Conservation (phyloP, 1,284 basidiomycete genomes). For the Cryptococcus sp. region DNA sequence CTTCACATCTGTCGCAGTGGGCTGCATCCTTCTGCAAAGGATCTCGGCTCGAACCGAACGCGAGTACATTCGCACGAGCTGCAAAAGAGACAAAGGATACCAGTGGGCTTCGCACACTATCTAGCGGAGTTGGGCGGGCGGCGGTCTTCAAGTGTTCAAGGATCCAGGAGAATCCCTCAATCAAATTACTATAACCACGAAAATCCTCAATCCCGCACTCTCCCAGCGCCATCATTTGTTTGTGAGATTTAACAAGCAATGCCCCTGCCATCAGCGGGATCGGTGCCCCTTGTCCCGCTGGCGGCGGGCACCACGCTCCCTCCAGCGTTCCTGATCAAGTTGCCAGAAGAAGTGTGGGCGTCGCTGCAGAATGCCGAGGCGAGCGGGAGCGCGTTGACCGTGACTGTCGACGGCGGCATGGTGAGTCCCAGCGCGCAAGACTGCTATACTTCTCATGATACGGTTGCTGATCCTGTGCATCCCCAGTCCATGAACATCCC, state of each 20-base stretch:
- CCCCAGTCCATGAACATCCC: slow-evolving; percentile 33
- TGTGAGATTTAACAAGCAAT: slow-evolving; percentile 10
- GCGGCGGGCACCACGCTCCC: slow-evolving; percentile 13
- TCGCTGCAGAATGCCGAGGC: slow-evolving; percentile 20
- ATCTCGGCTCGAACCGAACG: too few species aligned
- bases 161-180: too few species aligned
- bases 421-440: slow-evolving; percentile 18
- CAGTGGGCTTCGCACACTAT: too few species aligned
- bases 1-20: too few species aligned
- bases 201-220: too few species aligned
- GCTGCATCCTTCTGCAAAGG: too few species aligned
- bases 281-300: slow-evolving; percentile 21
- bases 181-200: too few species aligned
- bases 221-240: background rate
- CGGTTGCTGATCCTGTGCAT: background rate
- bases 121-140: too few species aligned
- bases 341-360: slow-evolving; percentile 42
- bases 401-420: slow-evolving; percentile 32
- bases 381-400: slow-evolving; percentile 18
- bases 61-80: too few species aligned
- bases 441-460: background rate
- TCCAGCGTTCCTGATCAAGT: slow-evolving; percentile 39
- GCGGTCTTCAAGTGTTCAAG: too few species aligned
- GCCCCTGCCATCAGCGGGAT: slow-evolving; percentile 26
- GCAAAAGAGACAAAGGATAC: too few species aligned